Base-by-base conservation (phyloP, 1,139 yeast genomes). In the Nakaseomyces uthaithaninus region DNA sequence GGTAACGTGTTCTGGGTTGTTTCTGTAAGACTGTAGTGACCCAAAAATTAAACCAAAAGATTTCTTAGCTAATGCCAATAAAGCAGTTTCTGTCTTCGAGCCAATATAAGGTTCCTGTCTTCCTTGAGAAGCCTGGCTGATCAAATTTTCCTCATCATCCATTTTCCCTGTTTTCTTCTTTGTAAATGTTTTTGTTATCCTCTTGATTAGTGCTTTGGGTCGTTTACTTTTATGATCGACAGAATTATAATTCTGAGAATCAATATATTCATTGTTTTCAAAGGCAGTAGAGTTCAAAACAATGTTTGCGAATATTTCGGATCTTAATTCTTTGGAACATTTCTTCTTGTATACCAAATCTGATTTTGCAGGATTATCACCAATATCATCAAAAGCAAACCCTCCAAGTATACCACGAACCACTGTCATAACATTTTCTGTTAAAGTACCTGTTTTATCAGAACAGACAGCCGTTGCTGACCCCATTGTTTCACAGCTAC, bases 401-500 rank as follows among this genome's bases (percentile, higher is more conserved):
- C 54, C 57, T 8, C 91, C 87, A 35, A 84, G 57, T 26, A 74
- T 68, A 5, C 91, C 95, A 43, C 73, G 74, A 8, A 86, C 95
- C 10, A 91, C 85, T 36, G 89, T 75, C 98, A 91, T 91, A 54
- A 71, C 72, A 62, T 91, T 91, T 62, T 87, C 94, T 1, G 98
- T 91, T 44, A 91, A 71, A 10, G 98, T 91, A 45, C 98, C 98
- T 1, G 98, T 91, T 62, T 91, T 91, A 65, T 91, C 99, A 0
- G 97, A 86, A 62, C 98, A 93, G 40, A 91, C 72, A 3, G 96
- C 91, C 11, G 98, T 91, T 2, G 97, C 98, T 36, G 95, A 89
- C 37, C 99, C 98, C 98, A 91, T 91, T 12, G 95, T 91, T 64
- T 91, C 99, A 72, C 98, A 91, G 37, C 95, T 81, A 55, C 80